Percentiles rank a stretch among this genome's conserved stretches.
Evolutionary conservation across 1,284 basidiomycete genomes (phyloP).

Genomic region (Tetrapyrgos nigripes): DNA sequence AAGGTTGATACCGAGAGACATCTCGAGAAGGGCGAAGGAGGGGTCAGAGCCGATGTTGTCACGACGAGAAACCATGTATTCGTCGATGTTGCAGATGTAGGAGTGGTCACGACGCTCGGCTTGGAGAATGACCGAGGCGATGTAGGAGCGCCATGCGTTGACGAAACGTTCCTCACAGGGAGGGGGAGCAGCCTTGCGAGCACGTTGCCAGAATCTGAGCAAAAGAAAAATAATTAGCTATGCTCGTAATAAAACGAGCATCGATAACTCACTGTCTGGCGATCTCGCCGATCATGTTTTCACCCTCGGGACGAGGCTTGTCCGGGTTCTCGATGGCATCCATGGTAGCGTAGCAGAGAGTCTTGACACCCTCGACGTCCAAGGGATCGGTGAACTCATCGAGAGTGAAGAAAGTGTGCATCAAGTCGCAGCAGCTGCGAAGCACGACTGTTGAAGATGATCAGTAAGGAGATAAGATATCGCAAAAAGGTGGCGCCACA

Average conservation of each 20-base stretch:
- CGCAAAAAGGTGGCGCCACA: background rate
- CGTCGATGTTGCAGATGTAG: slow-evolving; percentile 26
- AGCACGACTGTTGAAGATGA: slow-evolving; percentile 27
- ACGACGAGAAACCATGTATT: slow-evolving; percentile 28
- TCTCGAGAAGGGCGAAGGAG: slow-evolving; percentile 26
- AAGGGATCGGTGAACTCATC: slow-evolving; percentile 42
- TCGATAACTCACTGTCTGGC: slow-evolving; percentile 29
- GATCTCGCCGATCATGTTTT: slow-evolving; percentile 30
- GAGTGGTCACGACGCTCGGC: slow-evolving; percentile 23
- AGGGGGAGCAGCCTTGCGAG: slow-evolving; percentile 15
- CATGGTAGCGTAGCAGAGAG: slow-evolving; percentile 23
- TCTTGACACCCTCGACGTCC: slow-evolving; percentile 18
- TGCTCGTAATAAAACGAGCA: background rate
- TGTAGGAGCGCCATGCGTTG: slow-evolving; percentile 23
- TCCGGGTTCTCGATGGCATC: slow-evolving; percentile 27
- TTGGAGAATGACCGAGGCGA: slow-evolving; percentile 26
- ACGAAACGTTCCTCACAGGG: slow-evolving; percentile 23
- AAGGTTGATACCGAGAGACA: slow-evolving; percentile 25
- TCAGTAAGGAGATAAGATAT: background rate
- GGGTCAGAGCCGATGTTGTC: slow-evolving; percentile 30
- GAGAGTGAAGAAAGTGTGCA: slow-evolving; percentile 38
- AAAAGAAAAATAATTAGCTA: background rate
- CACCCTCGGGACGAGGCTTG: slow-evolving; percentile 29
- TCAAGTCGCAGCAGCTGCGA: slow-evolving; percentile 34
- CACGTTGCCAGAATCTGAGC: slow-evolving; percentile 24